A percentile compares a stretch with the other conserved stretches of the same genome.
These are phyloP conservation scores for Hymenotorrendiella dingleyae DNA, from an alignment of 2,329 filamentous ascomycete species.

Conservation along the genomic window DNA sequence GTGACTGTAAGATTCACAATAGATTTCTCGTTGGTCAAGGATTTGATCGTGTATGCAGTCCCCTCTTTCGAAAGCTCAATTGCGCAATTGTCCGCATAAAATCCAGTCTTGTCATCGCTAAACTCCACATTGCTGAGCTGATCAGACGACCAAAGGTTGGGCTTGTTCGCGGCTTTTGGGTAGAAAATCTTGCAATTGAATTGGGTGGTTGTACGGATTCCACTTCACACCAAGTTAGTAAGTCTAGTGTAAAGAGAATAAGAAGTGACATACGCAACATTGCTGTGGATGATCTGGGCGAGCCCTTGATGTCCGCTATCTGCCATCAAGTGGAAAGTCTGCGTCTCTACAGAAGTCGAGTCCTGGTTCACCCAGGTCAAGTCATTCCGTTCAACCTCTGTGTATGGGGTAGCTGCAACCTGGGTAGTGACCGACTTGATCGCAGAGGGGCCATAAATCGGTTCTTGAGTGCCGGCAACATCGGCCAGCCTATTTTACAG, in stretches of 20 bases:
- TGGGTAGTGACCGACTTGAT: constrained; percentile 83
- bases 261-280: constrained; percentile 82
- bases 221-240: constrained; percentile 46
- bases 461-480: constrained; percentile 93
- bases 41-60: constrained; percentile 81
- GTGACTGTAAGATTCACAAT: constrained; percentile 84
- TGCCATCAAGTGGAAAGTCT: constrained; percentile 85
- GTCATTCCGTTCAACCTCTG: constrained; percentile 70
- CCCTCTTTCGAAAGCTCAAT: constrained; percentile 83
- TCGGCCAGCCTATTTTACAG: constrained; percentile 59
- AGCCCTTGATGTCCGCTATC: constrained; percentile 73
- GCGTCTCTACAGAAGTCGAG: constrained; percentile 86
- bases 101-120: constrained; percentile 74
- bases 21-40: constrained; percentile 70
- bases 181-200: constrained; percentile 94
- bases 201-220: constrained; percentile 83
- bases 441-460: constrained; percentile 85
- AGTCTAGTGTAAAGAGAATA: constrained; percentile 16
- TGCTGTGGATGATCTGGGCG: constrained; percentile 94
- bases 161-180: constrained; percentile 57
- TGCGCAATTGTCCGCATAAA: constrained; percentile 81
- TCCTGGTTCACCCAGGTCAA: constrained; percentile 78
- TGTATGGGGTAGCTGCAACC: constrained; percentile 70
- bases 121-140: constrained; percentile 75
- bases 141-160: constrained; percentile 78